Base-by-base conservation (phyloP, 805 yeast genomes). In the Zygoascus ofunaensis region DNA sequence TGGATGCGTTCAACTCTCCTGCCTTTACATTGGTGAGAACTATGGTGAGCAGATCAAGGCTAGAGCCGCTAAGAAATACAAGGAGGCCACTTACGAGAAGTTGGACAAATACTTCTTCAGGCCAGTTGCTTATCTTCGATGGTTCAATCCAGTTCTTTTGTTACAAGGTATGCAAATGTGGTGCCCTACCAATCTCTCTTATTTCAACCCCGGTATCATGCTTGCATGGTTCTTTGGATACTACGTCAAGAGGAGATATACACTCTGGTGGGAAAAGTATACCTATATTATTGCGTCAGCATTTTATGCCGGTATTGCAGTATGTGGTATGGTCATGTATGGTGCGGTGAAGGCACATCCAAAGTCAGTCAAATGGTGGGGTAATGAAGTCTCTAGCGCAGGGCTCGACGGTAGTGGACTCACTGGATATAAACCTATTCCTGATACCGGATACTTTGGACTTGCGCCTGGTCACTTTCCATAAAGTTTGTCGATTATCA, bases 291-390 rank as follows among this genome's bases (percentile, higher is more conserved):
- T 80, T 42, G 66, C 79, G 19, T 72, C 80, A 42, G 82, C 76
- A 1, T 61, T 79, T 22, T 62, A 71, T 5, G 76, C 82, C 1
- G 85, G 83, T n/a, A 73, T 77, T 18, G 84, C 83, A 2, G 69
- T 79, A 49, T 66, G 79, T 46, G 77, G 76, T 1, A 62, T 77
- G 37, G 61, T 80, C 45, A 72, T 79, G 33, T 80, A 80, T 62
- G 76, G 77, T 54, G 61, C 73, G 1, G 69, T 70, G 3, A 63
- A 66, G 47, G 75, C 69, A 53, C 68, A 73, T 39, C 63, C 65
- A 2, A 64, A 53, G n/a, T 53, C 53, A 4, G 35, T 70, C 2
- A 45, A 62, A 15, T 73, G 77, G 76, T 73, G 78, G 78, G 77
- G 77, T 3, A 73, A 73, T 39, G 37, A 42, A 5, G 50, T 52